Evolutionary conservation across 257 asterid species (phyloP), one percentile per base, ranked within the genome.

Genomic region (Anisodus acutangulus): DNA sequence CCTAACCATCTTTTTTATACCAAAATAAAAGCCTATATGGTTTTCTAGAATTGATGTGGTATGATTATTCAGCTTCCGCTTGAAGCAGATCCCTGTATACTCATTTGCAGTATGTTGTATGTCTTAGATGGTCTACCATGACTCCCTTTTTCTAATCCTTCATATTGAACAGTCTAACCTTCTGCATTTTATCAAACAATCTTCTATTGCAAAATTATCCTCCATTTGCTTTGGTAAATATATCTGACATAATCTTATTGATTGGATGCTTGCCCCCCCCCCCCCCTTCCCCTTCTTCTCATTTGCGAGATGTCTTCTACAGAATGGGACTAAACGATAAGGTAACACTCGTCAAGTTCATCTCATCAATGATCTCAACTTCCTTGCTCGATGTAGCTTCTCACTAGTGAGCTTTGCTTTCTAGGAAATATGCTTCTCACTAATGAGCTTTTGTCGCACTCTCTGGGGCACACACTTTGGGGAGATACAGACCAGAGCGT

Each of bases 241-340:
- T 58, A 54, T 55, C 84, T 88, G 58, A 82, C 83, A 66, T 70
- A 53, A 5, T 70, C 70, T 68, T 51, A 12, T 69, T 89, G 88
- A 85, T 88, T 90, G 95, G 99, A 91, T 93, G 99, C 99, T 79
- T 98, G 97, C n/a, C n/a, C n/a, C n/a, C n/a, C n/a, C n/a, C n/a
- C 55, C 99, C 99, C 47, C 97, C 97, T 83, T 93, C 97, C 64
- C 99, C 99, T 84, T 97, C 99, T 84, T 68, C 93, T 86, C 99
- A 97, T 92, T 86, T 97, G 78, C 99, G 98, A 8, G 95, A 92
- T 69, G 98, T 95, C 85, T 97, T 97, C 90, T 93, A 93, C 82
- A 90, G 98, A 83, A 97, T 97, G 98, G 98, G 99, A 78, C 85
- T 97, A 82, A 89, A 85, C 80, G 99, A 97, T 83, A 93, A 97